A percentile compares a stretch with the other conserved stretches of the same genome.
Conservation (phyloP, 2,329 filamentous ascomycete genomes). For the Monilinia laxa region DNA sequence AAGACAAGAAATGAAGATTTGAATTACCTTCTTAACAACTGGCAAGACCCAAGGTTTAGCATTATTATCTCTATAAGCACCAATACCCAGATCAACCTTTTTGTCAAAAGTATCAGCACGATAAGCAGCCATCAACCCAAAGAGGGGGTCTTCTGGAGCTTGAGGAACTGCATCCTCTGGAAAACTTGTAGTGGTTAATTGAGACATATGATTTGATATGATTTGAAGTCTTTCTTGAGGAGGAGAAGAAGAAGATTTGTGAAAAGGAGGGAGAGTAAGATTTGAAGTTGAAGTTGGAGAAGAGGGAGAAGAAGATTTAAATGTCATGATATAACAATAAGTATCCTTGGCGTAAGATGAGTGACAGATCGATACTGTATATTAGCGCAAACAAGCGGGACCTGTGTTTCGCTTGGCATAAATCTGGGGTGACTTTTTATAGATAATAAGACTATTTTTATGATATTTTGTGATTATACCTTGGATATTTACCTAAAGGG, state of each 20-base stretch:
- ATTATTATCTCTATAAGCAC: constrained; percentile 91
- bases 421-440: constrained; percentile 24
- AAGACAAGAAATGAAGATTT: background rate
- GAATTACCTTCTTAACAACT: constrained; percentile 86
- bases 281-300: constrained; percentile 1
- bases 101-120: constrained; percentile 71
- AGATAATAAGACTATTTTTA: too few species aligned
- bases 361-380: too few species aligned
- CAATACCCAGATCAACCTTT: constrained; percentile 91
- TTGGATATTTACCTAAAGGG: too few species aligned
- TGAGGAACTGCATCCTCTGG: constrained; percentile 75
- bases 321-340: background rate
- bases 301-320: constrained; percentile 22
- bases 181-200: constrained; percentile 60
- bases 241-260: constrained; percentile 36
- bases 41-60: constrained; percentile 97
- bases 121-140: constrained; percentile 87
- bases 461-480: too few species aligned
- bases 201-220: constrained; percentile 69
- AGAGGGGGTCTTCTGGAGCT: constrained; percentile 92
- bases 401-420: constrained; percentile 15
- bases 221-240: constrained; percentile 56
- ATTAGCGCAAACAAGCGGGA: constrained; percentile 9
- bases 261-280: background rate
- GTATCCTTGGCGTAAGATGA: background rate